Evolutionary conservation across 2,329 filamentous ascomycete genomes (phyloP), one percentile per base, ranked within the genome.

Genomic region (Phialemoniopsis sp.): DNA sequence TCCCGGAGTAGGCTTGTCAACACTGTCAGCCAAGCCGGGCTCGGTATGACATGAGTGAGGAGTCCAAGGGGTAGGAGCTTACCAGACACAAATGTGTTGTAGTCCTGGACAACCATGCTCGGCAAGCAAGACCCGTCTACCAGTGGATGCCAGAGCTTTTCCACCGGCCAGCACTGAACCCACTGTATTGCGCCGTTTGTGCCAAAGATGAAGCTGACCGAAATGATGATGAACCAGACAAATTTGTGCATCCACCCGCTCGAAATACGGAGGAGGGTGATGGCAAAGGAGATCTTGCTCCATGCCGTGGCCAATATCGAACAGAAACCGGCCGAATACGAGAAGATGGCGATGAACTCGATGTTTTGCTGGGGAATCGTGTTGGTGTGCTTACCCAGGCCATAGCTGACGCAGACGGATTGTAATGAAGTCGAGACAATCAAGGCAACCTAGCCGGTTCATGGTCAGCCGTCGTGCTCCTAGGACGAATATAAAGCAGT

Each of bases 271-370:
- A 60, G 41, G 5, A 60, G 41, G 2, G 56, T 60, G 30, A 59
- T 46, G 18, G 53, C 57, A 32, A 63, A 59, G 1, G 56, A 58
- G 1, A 56, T 61, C 44, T 63, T 63, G 38, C 52, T 55, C 55
- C 52, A 57, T 4, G 53, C 40, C 3, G 57, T 57, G 4, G 57
- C 52, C 7, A 55, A 41, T 10, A 55, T 42, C 7, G 50, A 48
- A 19, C 45, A 46, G 14, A 43, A 40, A 18, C 37, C 37, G 8
- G 19, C 29, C 4, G 36, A 14, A 30, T 40, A 36, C 7, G 36
- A 39, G 21, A 26, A 31, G 5, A 42, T 19, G 4, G 29, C 10
- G 12, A 42, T 28, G 5, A 4, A 13, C 13, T 28, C n/a, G 8
- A 38, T n/a, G 31, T 40, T 29, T 6, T 38, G 8, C 14, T 14